Base-by-base conservation (phyloP, 148 eudicot species). In the Gaultheria prostrata region DNA sequence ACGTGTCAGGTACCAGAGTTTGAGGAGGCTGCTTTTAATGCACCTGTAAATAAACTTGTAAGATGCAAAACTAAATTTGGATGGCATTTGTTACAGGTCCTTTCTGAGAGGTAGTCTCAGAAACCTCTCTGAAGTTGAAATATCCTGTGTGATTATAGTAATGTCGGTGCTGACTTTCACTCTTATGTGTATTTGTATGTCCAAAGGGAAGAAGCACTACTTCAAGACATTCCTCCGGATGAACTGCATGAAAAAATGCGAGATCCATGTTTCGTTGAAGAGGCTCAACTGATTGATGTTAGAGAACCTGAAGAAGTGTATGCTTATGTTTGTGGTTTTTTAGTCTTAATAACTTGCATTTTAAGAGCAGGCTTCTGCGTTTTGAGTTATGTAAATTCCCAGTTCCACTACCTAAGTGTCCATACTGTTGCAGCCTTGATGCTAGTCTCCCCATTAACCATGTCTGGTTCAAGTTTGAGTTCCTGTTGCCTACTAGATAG, bases 261-360 rank as follows among this genome's bases (percentile, higher is more conserved):
- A 89, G 94, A 92, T 85, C 91, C 95, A 51, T 82, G 80, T 83
- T 94, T 93, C 76, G 43, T 86, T 80, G 93, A 92, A 87, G 95
- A 89, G 85, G 95, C 89, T 77, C 99, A 94, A 82, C 79, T 96
- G 87, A 96, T 96, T 80, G 99, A 96, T 91, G 98, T 96, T 80
- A 90, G 98, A 89, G 99, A 96, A 87, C 99, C 98, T 8, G 91
- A 93, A 46, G 99, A 96, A 94, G 92, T 96, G 98, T 96, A 96
- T 78, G 93, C 63, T 79, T 14, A 28, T 79, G 53, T 21, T 79
- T 73, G 82, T 49, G 33, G 77, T 45, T 49, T 67, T 35, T 17
- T 83, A 67, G 78, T 56, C 75, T 70, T 28, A 69, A 12, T 80
- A n/a, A 77, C 76, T 59, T 33, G 73, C 59, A 50, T 21, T 28